Percentiles rank a stretch among this genome's conserved stretches.
Evolutionary conservation across 2,329 filamentous ascomycete genomes (phyloP).

Genomic region (Fonsecaea pedrosoi): DNA sequence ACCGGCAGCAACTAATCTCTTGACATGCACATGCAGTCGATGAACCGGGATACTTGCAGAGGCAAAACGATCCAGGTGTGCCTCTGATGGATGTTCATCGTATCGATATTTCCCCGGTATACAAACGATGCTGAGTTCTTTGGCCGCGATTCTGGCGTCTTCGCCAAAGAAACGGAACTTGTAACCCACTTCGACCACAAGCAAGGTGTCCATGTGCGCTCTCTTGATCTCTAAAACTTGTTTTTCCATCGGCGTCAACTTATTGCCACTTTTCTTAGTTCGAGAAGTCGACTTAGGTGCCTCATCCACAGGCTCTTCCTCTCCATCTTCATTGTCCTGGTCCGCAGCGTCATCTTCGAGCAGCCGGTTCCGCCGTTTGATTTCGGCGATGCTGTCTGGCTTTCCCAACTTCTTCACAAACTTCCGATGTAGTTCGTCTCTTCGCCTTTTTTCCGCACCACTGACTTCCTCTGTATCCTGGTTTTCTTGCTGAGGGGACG

Average conservation of each 20-base stretch:
- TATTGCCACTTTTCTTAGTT: constrained; percentile 76
- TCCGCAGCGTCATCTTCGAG: constrained; percentile 61
- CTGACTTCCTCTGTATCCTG: constrained; percentile 47
- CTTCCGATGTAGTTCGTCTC: constrained; percentile 75
- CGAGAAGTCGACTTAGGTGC: constrained; percentile 52
- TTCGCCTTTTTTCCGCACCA: constrained; percentile 62
- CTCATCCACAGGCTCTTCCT: constrained; percentile 62
- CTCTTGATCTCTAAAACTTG: constrained; percentile 94
- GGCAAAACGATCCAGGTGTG: constrained; percentile 88
- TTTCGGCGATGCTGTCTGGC: constrained; percentile 76
- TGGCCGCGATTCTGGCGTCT: constrained; percentile 86
- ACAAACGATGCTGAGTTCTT: constrained; percentile 91
- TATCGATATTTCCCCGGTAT: constrained; percentile 95
- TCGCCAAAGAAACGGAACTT: constrained; percentile 98
- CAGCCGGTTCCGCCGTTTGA: constrained; percentile 66
- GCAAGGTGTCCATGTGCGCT: constrained; percentile 84
- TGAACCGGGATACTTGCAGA: constrained; percentile 96
- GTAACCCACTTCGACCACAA: constrained; percentile 95
- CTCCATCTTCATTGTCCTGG: constrained; percentile 64
- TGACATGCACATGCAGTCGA: constrained; percentile 89
- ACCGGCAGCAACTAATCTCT: constrained; percentile 87
- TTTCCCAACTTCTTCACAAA: constrained; percentile 92
- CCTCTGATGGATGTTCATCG: constrained; percentile 92
- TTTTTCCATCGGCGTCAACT: constrained; percentile 91
- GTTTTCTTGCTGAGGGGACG: constrained; percentile 51